Base-by-base conservation (phyloP, 2,329 filamentous ascomycete species). In the Thelonectria rubi region DNA sequence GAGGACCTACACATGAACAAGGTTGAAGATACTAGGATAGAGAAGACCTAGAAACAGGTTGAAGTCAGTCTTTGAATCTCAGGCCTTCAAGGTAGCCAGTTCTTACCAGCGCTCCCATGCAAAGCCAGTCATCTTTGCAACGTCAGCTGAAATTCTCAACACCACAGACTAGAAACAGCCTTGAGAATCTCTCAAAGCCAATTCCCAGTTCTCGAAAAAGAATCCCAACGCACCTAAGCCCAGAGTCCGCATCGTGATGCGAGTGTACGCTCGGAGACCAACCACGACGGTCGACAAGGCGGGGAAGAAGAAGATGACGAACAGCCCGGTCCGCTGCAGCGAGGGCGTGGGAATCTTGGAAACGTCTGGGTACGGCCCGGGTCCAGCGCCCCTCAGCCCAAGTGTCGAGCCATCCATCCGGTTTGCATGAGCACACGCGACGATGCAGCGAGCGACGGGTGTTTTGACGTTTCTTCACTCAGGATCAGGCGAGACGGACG, bases 241-340 rank as follows among this genome's bases (percentile, higher is more conserved):
- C 43, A 72, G 58, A 9, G 67, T 66, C 21, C 72, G 71, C 46
- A 70, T 69, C 11, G 66, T 73, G 15, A 74, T 45, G 10, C 75
- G 69, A 17, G 68, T 70, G 14, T 72, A 75, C 10, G 73, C 53
- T 11, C 75, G 63, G 48, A 76, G 58, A 2, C 54, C 48, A 11
- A 73, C 68, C 2, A 71, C 48, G 1, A 76, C 45, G 46, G 74
- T 58, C 12, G 74, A 71, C 14, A 77, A 30, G 5, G 59, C 56
- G 1, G 76, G 75, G 15, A 77, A 75, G 47, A 76, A 58, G 61
- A 78, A 75, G 17, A 74, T 65, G 40, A 77, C 64, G 42, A 72
- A 71, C 4, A 77, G 55, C 1, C 69, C 75, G 10, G 62, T 61
- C 8, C 65, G 56, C 47, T 78, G 76, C 14, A 75, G 70, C n/a